These are phyloP conservation scores for Fomitiporia mediterranea DNA, from an alignment of 1,284 basidiomycete species.

Conservation along the genomic window DNA sequence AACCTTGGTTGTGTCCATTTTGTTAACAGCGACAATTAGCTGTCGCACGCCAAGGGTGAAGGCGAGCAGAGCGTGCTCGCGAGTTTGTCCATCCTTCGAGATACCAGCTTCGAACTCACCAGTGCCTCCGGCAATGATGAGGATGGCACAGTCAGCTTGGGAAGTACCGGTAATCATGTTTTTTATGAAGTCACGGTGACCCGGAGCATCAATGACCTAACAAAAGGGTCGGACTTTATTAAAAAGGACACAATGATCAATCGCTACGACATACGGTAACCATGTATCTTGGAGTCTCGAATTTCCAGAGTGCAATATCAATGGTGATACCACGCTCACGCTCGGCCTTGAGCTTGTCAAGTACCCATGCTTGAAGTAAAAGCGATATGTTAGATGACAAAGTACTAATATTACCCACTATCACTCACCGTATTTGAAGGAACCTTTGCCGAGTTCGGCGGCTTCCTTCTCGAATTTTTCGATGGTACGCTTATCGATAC, in stretches of 20 bases:
- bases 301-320: conserved; percentile 99
- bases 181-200: conserved; percentile 99
- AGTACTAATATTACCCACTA: conserved; percentile 10
- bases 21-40: conserved; percentile 99
- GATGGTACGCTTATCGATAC: conserved; percentile 99
- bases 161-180: conserved; percentile 99
- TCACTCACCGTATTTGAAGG: conserved; percentile 92
- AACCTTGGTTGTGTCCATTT: conserved; percentile 98
- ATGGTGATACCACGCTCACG: conserved; percentile 99
- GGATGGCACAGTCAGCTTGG: conserved; percentile 98
- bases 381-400: conserved; percentile 19
- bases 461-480: conserved; percentile 99
- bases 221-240: conserved; percentile 21
- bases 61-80: conserved; percentile 99
- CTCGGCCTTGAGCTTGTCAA: conserved; percentile 99
- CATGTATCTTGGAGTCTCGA: conserved; percentile 93
- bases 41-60: conserved; percentile 99
- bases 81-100: conserved; percentile 99
- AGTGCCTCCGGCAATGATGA: conserved; percentile 98
- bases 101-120: conserved; percentile 99
- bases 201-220: conserved; percentile 96
- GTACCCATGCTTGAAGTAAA: conserved; percentile 83
- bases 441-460: conserved; percentile 99
- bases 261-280: conserved; percentile 66
- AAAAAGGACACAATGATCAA: conserved; percentile 22